A percentile compares a stretch with the other conserved stretches of the same genome.
Conservation (phyloP, 2,329 filamentous ascomycete genomes). For the Arthroderma sp. region DNA sequence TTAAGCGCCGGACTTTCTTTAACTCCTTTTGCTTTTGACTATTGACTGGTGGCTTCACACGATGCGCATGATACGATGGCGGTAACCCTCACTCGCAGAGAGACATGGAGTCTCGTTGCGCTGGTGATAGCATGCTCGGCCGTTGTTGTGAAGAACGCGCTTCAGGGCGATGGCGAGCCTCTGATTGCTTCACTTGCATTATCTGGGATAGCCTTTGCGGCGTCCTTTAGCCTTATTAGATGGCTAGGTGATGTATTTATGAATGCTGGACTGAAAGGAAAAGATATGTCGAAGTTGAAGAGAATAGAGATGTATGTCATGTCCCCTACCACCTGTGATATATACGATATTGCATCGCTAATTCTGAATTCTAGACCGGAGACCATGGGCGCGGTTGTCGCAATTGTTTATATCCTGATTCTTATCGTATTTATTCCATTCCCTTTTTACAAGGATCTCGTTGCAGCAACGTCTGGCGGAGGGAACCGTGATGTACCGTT, state of each 20-base stretch:
- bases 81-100: conserved; percentile 38
- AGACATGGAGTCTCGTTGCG: conserved; percentile 47
- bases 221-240: conserved; percentile 73
- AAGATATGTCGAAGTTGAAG: conserved; percentile 69
- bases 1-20: background rate
- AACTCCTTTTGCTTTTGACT: background rate
- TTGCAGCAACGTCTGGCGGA: conserved; percentile 83
- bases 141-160: conserved; percentile 61
- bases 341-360: conserved; percentile 3
- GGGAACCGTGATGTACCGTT: conserved; percentile 80
- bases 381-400: conserved; percentile 89
- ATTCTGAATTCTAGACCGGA: conserved; percentile 54
- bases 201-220: conserved; percentile 69
- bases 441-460: conserved; percentile 96
- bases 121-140: conserved; percentile 58
- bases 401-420: conserved; percentile 77
- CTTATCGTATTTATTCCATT: conserved; percentile 92
- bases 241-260: conserved; percentile 91
- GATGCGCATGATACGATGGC: conserved; percentile 22
- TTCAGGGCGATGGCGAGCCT: conserved; percentile 76
- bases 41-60: background rate
- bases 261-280: conserved; percentile 75
- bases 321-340: conserved; percentile 3
- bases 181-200: conserved; percentile 80
- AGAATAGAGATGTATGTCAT: conserved; percentile 57